A percentile compares a stretch with the other conserved stretches of the same genome.
Conservation (phyloP, 257 asterid genomes). For the Mentha longifolia region DNA sequence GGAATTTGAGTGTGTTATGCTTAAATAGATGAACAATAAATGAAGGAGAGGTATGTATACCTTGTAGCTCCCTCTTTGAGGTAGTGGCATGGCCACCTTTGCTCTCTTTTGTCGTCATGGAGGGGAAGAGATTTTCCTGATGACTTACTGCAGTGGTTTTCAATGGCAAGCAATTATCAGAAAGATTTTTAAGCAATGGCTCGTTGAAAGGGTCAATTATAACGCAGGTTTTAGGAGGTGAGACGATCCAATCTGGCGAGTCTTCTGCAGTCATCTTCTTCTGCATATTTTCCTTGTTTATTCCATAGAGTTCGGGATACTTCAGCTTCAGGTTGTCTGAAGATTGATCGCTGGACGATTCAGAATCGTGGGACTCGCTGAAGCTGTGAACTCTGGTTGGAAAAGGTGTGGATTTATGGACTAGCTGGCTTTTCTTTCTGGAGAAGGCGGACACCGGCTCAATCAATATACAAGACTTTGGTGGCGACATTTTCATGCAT, state of each 20-base stretch:
- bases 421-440: slow-evolving; percentile 44
- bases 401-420: slow-evolving; percentile 63
- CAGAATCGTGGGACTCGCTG: slow-evolving; percentile 57
- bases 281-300: slow-evolving; percentile 43
- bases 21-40: slow-evolving; percentile 5
- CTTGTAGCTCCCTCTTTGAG: slow-evolving; percentile 38
- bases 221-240: slow-evolving; percentile 94
- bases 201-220: slow-evolving; percentile 75
- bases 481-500: slow-evolving; percentile 78
- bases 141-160: slow-evolving; percentile 21
- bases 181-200: slow-evolving; percentile 28
- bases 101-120: slow-evolving; percentile 20
- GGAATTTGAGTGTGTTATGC: not conserved
- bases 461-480: slow-evolving; percentile 79
- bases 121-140: slow-evolving; percentile 24
- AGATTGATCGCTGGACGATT: slow-evolving; percentile 50
- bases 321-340: slow-evolving; percentile 50
- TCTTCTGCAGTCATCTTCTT: slow-evolving; percentile 55
- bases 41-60: slow-evolving; percentile 31
- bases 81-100: slow-evolving; percentile 33
- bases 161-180: slow-evolving; percentile 33
- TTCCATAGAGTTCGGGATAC: slow-evolving; percentile 75
- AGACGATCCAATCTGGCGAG: slow-evolving; percentile 67
- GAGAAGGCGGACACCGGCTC: slow-evolving; percentile 67
- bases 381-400: slow-evolving; percentile 43